A percentile compares a stretch with the other conserved stretches of the same genome.
These are phyloP conservation scores for Yarrowia osloensis DNA, from an alignment of 805 yeast species.

Conservation along the genomic window DNA sequence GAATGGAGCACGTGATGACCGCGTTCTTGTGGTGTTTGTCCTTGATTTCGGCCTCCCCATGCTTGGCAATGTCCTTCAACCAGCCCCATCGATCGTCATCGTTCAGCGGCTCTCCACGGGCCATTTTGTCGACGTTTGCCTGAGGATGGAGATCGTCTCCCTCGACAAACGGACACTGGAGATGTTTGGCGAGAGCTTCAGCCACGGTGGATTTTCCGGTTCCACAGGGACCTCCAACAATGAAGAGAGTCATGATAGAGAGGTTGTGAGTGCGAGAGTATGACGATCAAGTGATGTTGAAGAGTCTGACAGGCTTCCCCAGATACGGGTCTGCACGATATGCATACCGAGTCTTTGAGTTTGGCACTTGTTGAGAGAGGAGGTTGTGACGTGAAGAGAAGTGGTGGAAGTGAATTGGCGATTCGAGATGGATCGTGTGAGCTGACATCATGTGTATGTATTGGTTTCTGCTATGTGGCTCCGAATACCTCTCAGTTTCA, in stretches of 20 bases:
- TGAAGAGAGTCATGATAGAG: conserved; percentile 35
- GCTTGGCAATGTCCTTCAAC: conserved; percentile 56
- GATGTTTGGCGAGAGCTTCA: conserved; percentile 48
- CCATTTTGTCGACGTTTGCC: conserved; percentile 79
- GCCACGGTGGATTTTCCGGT: conserved; percentile 91
- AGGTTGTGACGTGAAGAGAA: not conserved
- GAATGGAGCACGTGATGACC: conserved; percentile 81
- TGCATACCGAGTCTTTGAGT: not conserved
- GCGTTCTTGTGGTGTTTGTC: conserved; percentile 36
- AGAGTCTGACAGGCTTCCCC: not conserved
- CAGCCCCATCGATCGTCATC: conserved; percentile 95
- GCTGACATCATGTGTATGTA: not conserved
- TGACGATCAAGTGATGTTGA: not conserved
- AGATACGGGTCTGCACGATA: not conserved
- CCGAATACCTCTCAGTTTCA: no score
- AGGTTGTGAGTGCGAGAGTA: no score
- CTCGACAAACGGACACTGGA: conserved; percentile 65
- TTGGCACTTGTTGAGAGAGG: conserved; percentile 8
- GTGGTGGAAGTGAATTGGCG: no score
- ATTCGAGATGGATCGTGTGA: no score
- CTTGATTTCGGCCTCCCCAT: conserved; percentile 43
- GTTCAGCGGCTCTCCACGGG: conserved; percentile 71
- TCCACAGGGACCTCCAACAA: conserved; percentile 95
- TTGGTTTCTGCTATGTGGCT: not conserved
- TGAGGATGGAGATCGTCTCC: conserved; percentile 82